A percentile compares a stretch with the other conserved stretches of the same genome.
These are phyloP conservation scores for Inonotus hispidus DNA, from an alignment of 1,284 basidiomycete species.

Conservation along the genomic window DNA sequence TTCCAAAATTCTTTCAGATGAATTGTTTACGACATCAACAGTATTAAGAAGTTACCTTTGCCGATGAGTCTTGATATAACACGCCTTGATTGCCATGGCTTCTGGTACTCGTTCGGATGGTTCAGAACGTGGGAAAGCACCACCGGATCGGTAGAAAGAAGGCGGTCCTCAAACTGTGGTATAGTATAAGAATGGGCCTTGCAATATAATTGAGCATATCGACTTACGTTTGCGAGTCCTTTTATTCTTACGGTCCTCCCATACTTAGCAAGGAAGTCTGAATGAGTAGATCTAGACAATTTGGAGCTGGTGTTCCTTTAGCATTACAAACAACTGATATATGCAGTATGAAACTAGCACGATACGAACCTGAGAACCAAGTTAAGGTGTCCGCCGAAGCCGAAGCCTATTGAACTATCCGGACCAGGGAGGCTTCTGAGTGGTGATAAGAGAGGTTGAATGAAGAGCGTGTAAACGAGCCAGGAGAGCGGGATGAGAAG, in stretches of 20 bases:
- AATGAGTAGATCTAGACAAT: conserved; percentile 14
- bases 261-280: conserved; percentile 18
- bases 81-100: conserved; percentile 71
- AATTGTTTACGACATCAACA: neutral
- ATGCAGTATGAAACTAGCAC: neutral
- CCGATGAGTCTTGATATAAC: conserved; percentile 73
- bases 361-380: conserved; percentile 9
- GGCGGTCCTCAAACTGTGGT: conserved; percentile 68
- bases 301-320: neutral
- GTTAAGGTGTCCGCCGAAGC: conserved; percentile 15
- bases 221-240: conserved; percentile 20
- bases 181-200: conserved; percentile 10
- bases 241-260: conserved; percentile 20
- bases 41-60: conserved; percentile 31
- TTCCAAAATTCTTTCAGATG: conserved; percentile 6
- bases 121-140: conserved; percentile 66
- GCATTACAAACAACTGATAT: neutral
- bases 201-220: neutral
- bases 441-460: conserved; percentile 19
- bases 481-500: conserved; percentile 1
- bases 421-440: conserved; percentile 21
- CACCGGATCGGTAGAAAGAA: conserved; percentile 71
- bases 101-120: conserved; percentile 64
- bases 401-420: conserved; percentile 4
- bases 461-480: conserved; percentile 9